These are phyloP conservation scores for Aspergillus nanangensis DNA, from an alignment of 495 filamentous ascomycete genomes.

Conservation along the genomic window DNA sequence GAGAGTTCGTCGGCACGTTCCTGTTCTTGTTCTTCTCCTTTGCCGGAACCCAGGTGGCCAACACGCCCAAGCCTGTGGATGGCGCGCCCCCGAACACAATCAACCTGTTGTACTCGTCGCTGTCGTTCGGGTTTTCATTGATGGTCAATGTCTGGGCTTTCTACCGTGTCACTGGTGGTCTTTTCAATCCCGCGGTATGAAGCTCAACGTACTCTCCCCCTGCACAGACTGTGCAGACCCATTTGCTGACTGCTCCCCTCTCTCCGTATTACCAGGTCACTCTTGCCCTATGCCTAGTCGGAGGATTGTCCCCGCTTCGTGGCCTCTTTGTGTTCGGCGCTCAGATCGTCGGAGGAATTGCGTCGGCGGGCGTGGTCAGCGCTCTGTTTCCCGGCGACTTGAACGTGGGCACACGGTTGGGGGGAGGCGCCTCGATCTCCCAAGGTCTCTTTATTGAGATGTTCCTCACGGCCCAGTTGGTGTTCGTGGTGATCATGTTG, in stretches of 20 bases:
- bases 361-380: slow-evolving; percentile 56
- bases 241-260: not conserved
- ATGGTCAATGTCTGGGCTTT: slow-evolving; percentile 83
- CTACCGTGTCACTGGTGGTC: slow-evolving; percentile 72
- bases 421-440: slow-evolving; percentile 49
- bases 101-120: slow-evolving; percentile 62
- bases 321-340: slow-evolving; percentile 46
- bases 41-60: slow-evolving; percentile 70
- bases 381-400: slow-evolving; percentile 60
- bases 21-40: slow-evolving; percentile 83
- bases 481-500: slow-evolving; percentile 78
- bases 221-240: not conserved
- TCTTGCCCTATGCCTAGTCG: slow-evolving; percentile 51
- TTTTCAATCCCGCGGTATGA: slow-evolving; percentile 77
- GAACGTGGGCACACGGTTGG: slow-evolving; percentile 56
- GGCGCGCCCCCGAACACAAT: slow-evolving; percentile 35
- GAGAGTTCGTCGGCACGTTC: slow-evolving; percentile 78
- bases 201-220: slow-evolving; percentile 1
- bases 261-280: slow-evolving; percentile 41
- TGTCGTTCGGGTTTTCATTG: slow-evolving; percentile 71
- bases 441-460: slow-evolving; percentile 78
- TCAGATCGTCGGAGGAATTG: slow-evolving; percentile 57
- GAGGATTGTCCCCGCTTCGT: slow-evolving; percentile 49
- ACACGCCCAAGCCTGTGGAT: slow-evolving; percentile 36
- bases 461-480: slow-evolving; percentile 72